A percentile compares a stretch with the other conserved stretches of the same genome.
Evolutionary conservation across 768 basidiomycete genomes (phyloP).

Genomic region (Lactarius quietus): DNA sequence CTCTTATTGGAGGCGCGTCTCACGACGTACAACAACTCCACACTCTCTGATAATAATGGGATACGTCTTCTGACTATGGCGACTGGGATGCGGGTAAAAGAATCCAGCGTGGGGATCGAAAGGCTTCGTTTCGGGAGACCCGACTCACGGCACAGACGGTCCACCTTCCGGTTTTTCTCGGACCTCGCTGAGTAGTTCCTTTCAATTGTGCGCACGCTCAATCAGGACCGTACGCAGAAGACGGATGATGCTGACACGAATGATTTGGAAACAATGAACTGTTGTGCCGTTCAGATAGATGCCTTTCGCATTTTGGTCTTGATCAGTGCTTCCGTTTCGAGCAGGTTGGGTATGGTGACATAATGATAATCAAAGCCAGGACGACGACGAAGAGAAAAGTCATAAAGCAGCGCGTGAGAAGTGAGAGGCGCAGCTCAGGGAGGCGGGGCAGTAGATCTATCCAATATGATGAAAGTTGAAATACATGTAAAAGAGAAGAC

Average conservation of each 20-base stretch:
- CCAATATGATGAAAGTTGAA: background rate
- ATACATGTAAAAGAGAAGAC: background rate
- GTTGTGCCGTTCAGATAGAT: constrained; percentile 33
- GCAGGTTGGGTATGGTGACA: background rate
- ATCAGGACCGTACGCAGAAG: constrained; percentile 23
- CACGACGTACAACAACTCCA: constrained; percentile 43
- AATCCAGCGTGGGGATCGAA: constrained; percentile 61
- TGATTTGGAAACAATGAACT: constrained; percentile 29
- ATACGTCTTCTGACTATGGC: constrained; percentile 64
- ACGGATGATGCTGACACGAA: constrained; percentile 28
- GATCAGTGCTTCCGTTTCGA: background rate
- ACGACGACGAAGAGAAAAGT: background rate
- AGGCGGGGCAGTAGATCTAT: constrained; percentile 5
- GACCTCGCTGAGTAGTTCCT: constrained; percentile 31
- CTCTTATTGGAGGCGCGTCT: constrained; percentile 58
- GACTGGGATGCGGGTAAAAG: constrained; percentile 45
- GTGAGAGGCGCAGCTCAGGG: background rate
- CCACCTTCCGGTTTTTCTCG: constrained; percentile 38
- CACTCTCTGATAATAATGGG: constrained; percentile 37
- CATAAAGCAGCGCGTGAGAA: background rate
- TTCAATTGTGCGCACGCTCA: constrained; percentile 28
- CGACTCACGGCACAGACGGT: constrained; percentile 44
- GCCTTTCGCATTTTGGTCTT: no score
- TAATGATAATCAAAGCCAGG: background rate
- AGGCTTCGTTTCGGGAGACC: constrained; percentile 45